Evolutionary conservation across 2,329 filamentous ascomycete genomes (phyloP), one percentile per base, ranked within the genome.

Genomic region (Botryosphaeria agaves): DNA sequence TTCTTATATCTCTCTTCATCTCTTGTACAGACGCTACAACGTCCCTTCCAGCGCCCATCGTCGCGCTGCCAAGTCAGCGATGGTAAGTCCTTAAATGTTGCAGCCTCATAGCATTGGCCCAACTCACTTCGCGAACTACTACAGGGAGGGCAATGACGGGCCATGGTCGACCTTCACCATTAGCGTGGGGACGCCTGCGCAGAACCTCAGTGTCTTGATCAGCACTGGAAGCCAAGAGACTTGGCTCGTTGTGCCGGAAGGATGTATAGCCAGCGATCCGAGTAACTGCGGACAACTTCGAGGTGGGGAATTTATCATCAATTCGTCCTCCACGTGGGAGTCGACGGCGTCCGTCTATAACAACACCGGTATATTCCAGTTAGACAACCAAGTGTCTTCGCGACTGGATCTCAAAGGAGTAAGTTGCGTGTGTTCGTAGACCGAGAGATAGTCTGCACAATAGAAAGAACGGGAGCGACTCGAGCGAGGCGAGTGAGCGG

Each of bases 221-320:
- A 81, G 74, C 43, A 83, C 76, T 5, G 64, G 67, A 8, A 61
- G 74, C 25, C 79, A 78, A 20, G 76, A 82, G 49, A 72, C 76
- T 26, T 82, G 76, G 76, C 64, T 71, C 3, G 57, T 83, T 23
- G 62, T 72, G 31, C 55, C 63, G 1, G 58, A 62, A 34, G 73
- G 70, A 33, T 77, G 72, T 36, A 41, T 46, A 6, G 36, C 40
- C n/a, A 45, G 47, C 28, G 38, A 46, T 34, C 38, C 43, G 27
- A 38, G 46, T 25, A 29, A 36, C 4, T 82, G 77, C 44, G 55
- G 51, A 30, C 48, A 57, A 7, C 58, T 59, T 18, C 65, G 76
- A 35, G 77, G 77, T 8, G 62, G 61, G 28, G 53, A 72, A 8
- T 80, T 70, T 45, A 59, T 69, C 35, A 52, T 56, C 11, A 51